phyloP scores from a whole-genome alignment of 257 asterid species.

The Misopates orontium region DNA sequence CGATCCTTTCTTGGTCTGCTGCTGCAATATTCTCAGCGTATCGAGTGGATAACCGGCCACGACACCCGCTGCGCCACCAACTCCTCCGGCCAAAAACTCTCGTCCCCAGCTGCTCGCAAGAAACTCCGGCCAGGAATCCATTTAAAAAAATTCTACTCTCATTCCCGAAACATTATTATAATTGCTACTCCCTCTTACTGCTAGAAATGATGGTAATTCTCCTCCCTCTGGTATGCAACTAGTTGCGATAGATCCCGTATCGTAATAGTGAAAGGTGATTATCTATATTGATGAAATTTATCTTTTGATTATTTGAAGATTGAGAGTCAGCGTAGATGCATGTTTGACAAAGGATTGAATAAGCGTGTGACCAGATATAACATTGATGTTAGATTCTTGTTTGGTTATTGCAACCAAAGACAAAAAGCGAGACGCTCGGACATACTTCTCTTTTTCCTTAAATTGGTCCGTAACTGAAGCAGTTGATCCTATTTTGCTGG shows the following conservation, averaged over 20 bases:
- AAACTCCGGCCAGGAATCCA: constrained; percentile 88
- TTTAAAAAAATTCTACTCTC: constrained; percentile 20
- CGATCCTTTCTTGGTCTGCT: constrained; percentile 48
- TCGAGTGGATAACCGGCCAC: constrained; percentile 82
- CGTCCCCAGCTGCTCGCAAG: constrained; percentile 70
- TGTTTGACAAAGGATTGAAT: not conserved
- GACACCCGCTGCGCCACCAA: constrained; percentile 73
- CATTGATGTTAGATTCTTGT: not conserved
- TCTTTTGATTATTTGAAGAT: too few relatives aligned
- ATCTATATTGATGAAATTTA: too few relatives aligned
- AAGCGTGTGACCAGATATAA: not conserved
- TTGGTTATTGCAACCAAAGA: constrained; percentile 24
- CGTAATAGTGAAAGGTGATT: not conserved
- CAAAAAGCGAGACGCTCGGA: too few relatives aligned
- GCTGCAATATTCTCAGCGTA: constrained; percentile 72
- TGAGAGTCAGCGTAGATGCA: not conserved
- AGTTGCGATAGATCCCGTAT: not conserved
- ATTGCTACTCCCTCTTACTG: not conserved
- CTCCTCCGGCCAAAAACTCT: constrained; percentile 87
- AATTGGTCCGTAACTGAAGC: constrained; percentile 22
- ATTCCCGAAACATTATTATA: not conserved
- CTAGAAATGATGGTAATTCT: too few relatives aligned
- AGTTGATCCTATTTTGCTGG: constrained; percentile 16
- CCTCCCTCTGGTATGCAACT: too few relatives aligned
- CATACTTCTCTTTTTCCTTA: not conserved